These are phyloP conservation scores for Sporisorium iseilematis-ciliati DNA, from an alignment of 1,284 basidiomycete species.

Conservation along the genomic window DNA sequence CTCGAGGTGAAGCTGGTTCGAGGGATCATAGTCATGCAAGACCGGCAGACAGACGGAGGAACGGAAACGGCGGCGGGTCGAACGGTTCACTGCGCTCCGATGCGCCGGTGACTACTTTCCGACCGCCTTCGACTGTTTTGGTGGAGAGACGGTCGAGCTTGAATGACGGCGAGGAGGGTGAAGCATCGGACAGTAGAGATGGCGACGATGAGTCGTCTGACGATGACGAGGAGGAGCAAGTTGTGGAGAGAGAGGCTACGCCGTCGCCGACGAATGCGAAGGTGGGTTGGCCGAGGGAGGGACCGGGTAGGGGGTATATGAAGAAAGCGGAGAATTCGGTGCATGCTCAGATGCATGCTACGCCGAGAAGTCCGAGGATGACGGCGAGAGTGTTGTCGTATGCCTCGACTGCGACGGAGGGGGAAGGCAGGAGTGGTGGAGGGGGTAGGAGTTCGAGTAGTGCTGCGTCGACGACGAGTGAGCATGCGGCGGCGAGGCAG, in stretches of 20 bases:
- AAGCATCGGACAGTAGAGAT: slow-evolving; percentile 55
- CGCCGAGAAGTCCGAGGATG: slow-evolving; percentile 47
- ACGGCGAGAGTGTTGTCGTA: slow-evolving; percentile 34
- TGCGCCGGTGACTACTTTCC: slow-evolving; percentile 4
- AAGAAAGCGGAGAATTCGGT: slow-evolving; percentile 43
- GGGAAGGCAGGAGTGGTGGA: slow-evolving; percentile 26
- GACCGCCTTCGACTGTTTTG: neutral
- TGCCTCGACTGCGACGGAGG: slow-evolving; percentile 32
- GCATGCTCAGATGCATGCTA: slow-evolving; percentile 37
- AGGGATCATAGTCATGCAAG: slow-evolving; percentile 1
- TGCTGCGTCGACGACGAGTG: slow-evolving; percentile 28
- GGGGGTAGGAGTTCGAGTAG: slow-evolving; percentile 22
- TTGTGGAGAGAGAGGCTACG: slow-evolving; percentile 4
- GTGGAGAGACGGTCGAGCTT: slow-evolving; percentile 20
- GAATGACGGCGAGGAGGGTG: slow-evolving; percentile 19
- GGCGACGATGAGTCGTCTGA: slow-evolving; percentile 61
- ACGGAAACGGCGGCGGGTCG: slow-evolving; percentile 1
- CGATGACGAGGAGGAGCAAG: slow-evolving; percentile 34
- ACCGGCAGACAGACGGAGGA: neutral
- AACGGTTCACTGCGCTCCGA: neutral
- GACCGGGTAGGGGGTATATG: slow-evolving; percentile 40
- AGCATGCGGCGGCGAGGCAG: slow-evolving; percentile 22
- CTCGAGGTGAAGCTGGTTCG: neutral
- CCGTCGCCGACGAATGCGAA: slow-evolving; percentile 22
- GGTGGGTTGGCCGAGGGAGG: slow-evolving; percentile 25